Conservation (phyloP, 805 yeast species). For the Kodamaea jinghongensis region DNA sequence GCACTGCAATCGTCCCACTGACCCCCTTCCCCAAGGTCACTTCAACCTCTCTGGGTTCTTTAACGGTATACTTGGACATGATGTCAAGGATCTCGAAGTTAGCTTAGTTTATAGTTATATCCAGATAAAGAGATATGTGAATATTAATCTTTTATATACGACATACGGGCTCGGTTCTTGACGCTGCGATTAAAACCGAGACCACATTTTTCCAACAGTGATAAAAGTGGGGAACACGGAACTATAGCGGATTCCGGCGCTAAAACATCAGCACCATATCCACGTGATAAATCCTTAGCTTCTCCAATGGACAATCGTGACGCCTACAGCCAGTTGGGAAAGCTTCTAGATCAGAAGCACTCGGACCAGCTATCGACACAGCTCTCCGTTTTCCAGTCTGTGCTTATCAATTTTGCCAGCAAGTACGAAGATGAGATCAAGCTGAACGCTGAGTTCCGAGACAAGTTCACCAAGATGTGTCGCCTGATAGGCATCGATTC, state of each 20-base stretch:
- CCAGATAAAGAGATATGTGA: no score
- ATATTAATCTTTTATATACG: no score
- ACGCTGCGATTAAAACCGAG: no score
- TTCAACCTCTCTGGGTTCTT: slow-evolving; percentile 32
- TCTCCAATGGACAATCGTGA: slow-evolving; percentile 9
- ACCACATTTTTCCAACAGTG: no score
- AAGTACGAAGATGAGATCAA: slow-evolving; percentile 69
- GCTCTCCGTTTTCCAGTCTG: slow-evolving; percentile 71
- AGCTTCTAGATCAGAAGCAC: slow-evolving; percentile 49
- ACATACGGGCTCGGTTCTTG: no score
- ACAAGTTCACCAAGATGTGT: slow-evolving; percentile 75
- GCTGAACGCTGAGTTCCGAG: slow-evolving; percentile 60
- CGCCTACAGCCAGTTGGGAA: slow-evolving; percentile 49
- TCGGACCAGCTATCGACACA: slow-evolving; percentile 66
- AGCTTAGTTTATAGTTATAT: no score
- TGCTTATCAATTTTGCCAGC: slow-evolving; percentile 69
- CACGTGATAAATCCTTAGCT: neutral
- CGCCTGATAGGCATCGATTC: slow-evolving; percentile 84
- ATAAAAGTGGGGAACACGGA: no score
- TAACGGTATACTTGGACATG: slow-evolving; percentile 1
- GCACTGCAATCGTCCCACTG: slow-evolving; percentile 37
- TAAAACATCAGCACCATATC: neutral
- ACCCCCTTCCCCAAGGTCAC: slow-evolving; percentile 36
- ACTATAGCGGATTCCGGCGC: neutral
- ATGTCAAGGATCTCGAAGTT: no score